These are phyloP conservation scores for Globisporangium nagaii DNA, from an alignment of 352 stramenopile species.

Conservation along the genomic window DNA sequence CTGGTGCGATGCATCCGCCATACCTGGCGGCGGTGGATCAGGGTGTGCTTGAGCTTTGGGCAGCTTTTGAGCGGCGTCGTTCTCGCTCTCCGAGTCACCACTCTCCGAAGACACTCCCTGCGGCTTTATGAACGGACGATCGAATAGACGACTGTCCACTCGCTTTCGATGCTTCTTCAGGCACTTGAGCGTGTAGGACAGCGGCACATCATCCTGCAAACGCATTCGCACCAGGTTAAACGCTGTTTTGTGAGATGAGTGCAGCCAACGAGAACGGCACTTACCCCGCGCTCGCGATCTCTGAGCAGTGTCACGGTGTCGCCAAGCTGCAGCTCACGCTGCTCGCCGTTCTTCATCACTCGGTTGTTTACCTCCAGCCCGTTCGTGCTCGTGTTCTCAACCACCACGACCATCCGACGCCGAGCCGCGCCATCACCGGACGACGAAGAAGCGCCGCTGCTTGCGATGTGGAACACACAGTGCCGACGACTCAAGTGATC, in stretches of 20 bases:
- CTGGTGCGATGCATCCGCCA: not conserved
- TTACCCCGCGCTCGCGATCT: slow-evolving; percentile 40
- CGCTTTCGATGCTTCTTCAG: not conserved
- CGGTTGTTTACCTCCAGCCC: slow-evolving; percentile 54
- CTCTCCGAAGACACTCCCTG: not conserved
- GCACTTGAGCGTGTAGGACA: slow-evolving; percentile 34
- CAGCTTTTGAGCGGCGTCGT: not conserved
- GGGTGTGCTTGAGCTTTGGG: not conserved
- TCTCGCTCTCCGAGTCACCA: not conserved
- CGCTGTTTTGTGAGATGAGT: no score
- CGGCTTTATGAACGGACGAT: slow-evolving; percentile 12
- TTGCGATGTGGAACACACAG: slow-evolving; percentile 54
- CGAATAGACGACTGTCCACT: not conserved
- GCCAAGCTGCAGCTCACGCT: slow-evolving; percentile 35
- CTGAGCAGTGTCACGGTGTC: slow-evolving; percentile 57
- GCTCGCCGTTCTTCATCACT: slow-evolving; percentile 40
- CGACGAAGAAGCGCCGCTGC: slow-evolving; percentile 11
- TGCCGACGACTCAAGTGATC: slow-evolving; percentile 56
- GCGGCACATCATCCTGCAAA: slow-evolving; percentile 35
- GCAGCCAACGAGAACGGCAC: slow-evolving; percentile 2
- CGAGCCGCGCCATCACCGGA: slow-evolving; percentile 15
- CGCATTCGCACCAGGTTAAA: no score
- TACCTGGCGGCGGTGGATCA: not conserved
- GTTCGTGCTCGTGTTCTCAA: slow-evolving; percentile 75
- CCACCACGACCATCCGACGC: slow-evolving; percentile 31